Conservation (phyloP, 2,329 filamentous ascomycete genomes). For the Colletotrichum sp. region DNA sequence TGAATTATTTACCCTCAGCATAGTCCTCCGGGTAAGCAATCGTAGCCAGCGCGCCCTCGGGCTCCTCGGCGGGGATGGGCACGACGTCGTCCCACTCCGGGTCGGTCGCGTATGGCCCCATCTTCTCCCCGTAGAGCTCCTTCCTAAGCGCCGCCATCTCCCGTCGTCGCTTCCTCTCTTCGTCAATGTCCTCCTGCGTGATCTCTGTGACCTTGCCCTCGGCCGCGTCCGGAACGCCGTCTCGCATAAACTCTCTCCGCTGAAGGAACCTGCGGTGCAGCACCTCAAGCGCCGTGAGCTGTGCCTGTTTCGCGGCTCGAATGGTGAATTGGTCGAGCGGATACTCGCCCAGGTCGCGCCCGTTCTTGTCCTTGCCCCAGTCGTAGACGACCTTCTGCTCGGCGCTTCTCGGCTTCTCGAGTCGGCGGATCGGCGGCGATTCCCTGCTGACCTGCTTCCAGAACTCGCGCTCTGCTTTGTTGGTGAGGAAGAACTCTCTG, state of each 20-base stretch:
- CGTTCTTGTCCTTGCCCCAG: slow-evolving; percentile 59
- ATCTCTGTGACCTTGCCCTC: slow-evolving; percentile 27
- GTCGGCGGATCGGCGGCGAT: slow-evolving; percentile 52
- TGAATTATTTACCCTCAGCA: slow-evolving; percentile 66
- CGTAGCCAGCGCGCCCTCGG: slow-evolving; percentile 82
- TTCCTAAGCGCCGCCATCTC: slow-evolving; percentile 57
- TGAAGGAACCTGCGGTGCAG: slow-evolving; percentile 50
- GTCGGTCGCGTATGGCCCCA: slow-evolving; percentile 65
- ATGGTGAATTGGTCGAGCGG: slow-evolving; percentile 49
- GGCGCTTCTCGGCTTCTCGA: slow-evolving; percentile 28
- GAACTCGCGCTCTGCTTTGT: slow-evolving; percentile 60
- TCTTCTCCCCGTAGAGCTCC: slow-evolving; percentile 58
- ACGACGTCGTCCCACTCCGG: slow-evolving; percentile 84
- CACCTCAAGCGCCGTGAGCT: slow-evolving; percentile 47
- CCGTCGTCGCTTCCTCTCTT: slow-evolving; percentile 51
- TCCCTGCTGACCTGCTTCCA: slow-evolving; percentile 63
- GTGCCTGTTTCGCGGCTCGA: slow-evolving; percentile 44
- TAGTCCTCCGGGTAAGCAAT: slow-evolving; percentile 94
- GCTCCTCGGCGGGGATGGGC: slow-evolving; percentile 85
- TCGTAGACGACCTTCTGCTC: slow-evolving; percentile 30
- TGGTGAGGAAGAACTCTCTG: slow-evolving; percentile 37
- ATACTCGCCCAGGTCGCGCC: slow-evolving; percentile 55
- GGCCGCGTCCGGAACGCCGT: slow-evolving; percentile 13
- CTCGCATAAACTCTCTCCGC: slow-evolving; percentile 36
- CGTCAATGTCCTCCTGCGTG: slow-evolving; percentile 44